Conservation (phyloP, 176 grass and related monocot species). For the Avena eriantha region DNA sequence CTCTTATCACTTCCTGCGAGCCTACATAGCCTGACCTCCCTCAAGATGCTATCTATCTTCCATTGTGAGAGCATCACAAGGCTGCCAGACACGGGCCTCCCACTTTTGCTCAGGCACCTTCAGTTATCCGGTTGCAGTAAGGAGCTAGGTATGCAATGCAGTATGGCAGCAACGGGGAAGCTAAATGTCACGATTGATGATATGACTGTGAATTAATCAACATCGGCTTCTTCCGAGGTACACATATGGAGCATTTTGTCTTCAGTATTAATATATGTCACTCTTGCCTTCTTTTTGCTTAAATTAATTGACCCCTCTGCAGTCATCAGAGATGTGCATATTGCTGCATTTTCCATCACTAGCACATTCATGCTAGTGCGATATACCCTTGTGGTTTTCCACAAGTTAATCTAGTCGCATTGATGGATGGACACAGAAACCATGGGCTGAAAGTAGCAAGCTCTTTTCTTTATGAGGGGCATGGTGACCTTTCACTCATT, state of each 20-base stretch:
- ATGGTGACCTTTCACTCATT: neutral
- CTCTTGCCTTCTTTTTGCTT: neutral
- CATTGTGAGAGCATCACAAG: neutral
- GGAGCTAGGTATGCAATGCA: constrained; percentile 13
- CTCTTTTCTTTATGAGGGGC: neutral
- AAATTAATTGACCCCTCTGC: neutral
- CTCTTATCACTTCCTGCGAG: constrained; percentile 31
- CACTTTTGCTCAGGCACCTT: neutral
- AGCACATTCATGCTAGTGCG: neutral
- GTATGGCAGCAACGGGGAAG: neutral
- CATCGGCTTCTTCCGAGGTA: neutral
- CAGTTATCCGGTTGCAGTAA: neutral
- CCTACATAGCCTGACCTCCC: constrained; percentile 23
- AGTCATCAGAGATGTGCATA: neutral
- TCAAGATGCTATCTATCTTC: neutral
- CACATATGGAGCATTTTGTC: too few species aligned
- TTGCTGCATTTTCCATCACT: too few species aligned
- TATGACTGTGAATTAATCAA: neutral
- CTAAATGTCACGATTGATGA: neutral
- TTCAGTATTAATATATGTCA: too few species aligned
- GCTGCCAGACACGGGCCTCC: constrained; percentile 21
- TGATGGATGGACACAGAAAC: neutral
- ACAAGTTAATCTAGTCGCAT: neutral
- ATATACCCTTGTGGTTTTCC: too few species aligned
- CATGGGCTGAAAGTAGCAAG: neutral